A percentile compares a stretch with the other conserved stretches of the same genome.
Conservation (phyloP, 306 rosid genomes). For the Castanea crenata region DNA sequence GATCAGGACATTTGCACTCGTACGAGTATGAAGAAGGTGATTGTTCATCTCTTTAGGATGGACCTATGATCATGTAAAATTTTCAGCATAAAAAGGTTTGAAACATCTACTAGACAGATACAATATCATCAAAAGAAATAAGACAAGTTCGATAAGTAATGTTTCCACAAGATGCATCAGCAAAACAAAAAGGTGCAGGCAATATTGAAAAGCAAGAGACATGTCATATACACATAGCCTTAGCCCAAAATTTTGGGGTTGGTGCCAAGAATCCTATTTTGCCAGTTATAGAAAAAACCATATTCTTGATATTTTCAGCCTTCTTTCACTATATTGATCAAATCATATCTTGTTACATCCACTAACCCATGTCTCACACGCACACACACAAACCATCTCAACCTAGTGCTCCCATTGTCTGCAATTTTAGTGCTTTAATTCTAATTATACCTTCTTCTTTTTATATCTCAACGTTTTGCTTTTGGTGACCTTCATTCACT, state of each 20-base stretch:
- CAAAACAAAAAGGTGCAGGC: constrained; percentile 7
- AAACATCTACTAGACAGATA: background rate
- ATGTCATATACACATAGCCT: background rate
- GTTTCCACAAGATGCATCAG: background rate
- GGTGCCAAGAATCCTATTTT: background rate
- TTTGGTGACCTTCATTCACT: background rate
- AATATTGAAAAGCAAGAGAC: background rate
- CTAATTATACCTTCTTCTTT: background rate
- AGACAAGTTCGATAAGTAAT: background rate
- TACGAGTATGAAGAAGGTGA: constrained; percentile 22
- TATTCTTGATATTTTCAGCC: background rate
- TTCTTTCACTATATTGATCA: background rate
- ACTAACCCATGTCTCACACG: background rate
- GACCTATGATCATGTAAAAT: constrained; percentile 51
- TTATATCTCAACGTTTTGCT: background rate
- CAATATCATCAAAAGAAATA: background rate
- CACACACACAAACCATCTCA: background rate
- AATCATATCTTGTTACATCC: background rate
- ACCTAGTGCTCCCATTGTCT: background rate
- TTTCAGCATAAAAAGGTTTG: constrained; percentile 3
- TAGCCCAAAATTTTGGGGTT: background rate
- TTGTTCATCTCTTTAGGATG: constrained; percentile 43
- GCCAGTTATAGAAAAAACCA: background rate
- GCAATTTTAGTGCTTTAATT: background rate
- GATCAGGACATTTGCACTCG: constrained; percentile 33